phyloP scores from a whole-genome alignment of 2,329 filamentous ascomycete species.

The Exophiala aquamarina region DNA sequence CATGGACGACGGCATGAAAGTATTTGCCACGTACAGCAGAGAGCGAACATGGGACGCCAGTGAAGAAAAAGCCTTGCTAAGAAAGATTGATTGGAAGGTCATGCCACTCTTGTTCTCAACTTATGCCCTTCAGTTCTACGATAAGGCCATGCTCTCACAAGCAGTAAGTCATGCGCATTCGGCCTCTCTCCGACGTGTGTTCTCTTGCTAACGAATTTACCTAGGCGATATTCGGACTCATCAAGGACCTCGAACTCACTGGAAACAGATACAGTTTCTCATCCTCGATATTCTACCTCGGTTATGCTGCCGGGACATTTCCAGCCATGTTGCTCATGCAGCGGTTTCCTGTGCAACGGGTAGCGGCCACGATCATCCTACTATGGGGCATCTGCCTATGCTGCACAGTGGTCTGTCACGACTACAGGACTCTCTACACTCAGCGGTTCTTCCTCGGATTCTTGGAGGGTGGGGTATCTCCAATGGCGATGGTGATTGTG shows the following conservation, averaged over 20 bases:
- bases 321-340: conserved; percentile 71
- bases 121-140: neutral
- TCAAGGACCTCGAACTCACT: conserved; percentile 40
- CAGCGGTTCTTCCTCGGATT: conserved; percentile 65
- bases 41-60: neutral
- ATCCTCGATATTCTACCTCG: conserved; percentile 61
- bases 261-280: conserved; percentile 41
- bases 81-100: neutral
- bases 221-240: conserved; percentile 43
- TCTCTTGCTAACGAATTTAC: neutral
- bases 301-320: conserved; percentile 71
- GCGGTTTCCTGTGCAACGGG: conserved; percentile 62
- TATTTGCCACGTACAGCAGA: neutral
- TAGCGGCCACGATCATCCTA: conserved; percentile 63
- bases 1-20: neutral
- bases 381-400: conserved; percentile 68
- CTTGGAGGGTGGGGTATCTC: conserved; percentile 64
- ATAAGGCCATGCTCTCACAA: conserved; percentile 51
- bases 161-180: conserved; percentile 45
- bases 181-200: neutral
- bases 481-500: conserved; percentile 64
- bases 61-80: neutral
- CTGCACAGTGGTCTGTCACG: conserved; percentile 65
- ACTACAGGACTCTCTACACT: conserved; percentile 61
- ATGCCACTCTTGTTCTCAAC: neutral